phyloP scores from a whole-genome alignment of 129 eudicot species.

The Artemisia argyi region DNA sequence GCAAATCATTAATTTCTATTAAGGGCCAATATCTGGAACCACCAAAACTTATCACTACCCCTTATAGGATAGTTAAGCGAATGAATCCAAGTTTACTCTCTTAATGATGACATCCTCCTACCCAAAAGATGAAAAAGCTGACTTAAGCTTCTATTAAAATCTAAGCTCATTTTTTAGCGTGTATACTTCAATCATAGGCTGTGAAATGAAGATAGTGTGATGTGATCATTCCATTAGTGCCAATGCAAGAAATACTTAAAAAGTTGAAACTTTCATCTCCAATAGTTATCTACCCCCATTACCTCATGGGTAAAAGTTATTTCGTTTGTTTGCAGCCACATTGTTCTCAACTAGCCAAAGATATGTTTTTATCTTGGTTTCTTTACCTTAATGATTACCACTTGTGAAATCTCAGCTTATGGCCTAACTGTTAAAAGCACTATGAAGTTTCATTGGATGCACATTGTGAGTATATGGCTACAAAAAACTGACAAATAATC shows the following conservation, averaged over 20 bases:
- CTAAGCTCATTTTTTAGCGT: constrained; percentile 11
- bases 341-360: no score
- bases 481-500: constrained; percentile 21
- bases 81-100: constrained; percentile 15
- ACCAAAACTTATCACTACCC: constrained; percentile 1
- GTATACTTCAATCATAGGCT: constrained; percentile 15
- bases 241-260: constrained; percentile 17
- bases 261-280: constrained; percentile 21
- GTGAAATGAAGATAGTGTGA: constrained; percentile 4
- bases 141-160: constrained; percentile 6
- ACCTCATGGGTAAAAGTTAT: constrained; percentile 14
- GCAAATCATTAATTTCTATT: not conserved
- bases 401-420: constrained; percentile 11
- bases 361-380: constrained; percentile 13
- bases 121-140: not conserved
- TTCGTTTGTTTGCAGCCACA: constrained; percentile 28
- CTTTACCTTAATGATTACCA: constrained; percentile 23
- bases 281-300: constrained; percentile 27
- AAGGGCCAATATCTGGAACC: not conserved
- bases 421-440: constrained; percentile 20
- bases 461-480: constrained; percentile 12
- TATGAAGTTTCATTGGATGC: constrained; percentile 14
- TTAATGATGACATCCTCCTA: not conserved
- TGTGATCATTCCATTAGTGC: constrained; percentile 21
- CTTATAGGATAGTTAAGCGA: not conserved